Base-by-base conservation (phyloP, 441 rosid species). In the Syzygium malaccense region DNA sequence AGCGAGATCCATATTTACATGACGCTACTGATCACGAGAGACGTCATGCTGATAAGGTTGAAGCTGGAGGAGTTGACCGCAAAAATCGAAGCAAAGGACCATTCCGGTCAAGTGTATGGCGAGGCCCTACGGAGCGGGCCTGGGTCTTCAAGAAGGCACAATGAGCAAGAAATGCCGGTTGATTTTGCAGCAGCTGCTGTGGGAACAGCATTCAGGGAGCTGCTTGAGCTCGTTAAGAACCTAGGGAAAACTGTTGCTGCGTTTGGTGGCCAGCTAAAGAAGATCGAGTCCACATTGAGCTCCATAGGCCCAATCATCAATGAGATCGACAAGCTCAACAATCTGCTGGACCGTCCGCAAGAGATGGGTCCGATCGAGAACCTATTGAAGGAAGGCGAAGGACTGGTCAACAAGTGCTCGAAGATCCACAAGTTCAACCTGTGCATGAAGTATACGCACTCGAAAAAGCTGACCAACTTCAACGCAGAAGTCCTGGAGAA, bases 381-480 rank as follows among this genome's bases (percentile, higher is more conserved):
- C 6, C 90, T 88, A 14, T 19, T 95, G 11, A 3, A 18, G 10
- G 2, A 20, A 75, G 96, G 96, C 26, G 0, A 33, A 23, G 7
- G 45, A 14, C 83, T 95, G 7, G 88, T 95, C 55, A 17, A 0
- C 2, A 88, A 90, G 55, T 93, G 94, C 88, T 20, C 80, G 23
- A 26, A 60, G 28, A 84, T 92, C 55, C 14, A 7, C 12, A 53
- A n/a, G 83, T 85, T 11, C 51, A 20, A 85, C 48, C 28, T n/a
- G 54, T 15, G 33, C 17, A 15, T 5, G 51, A 30, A 80, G 49
- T 92, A 53, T 55, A 0, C 68, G 33, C 14, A 3, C 0, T 90
- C 92, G 0, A 32, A 8, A 32, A 58, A 93, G 66, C 92, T 95
- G 4, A 3, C 18, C 12, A 6, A 30, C 19, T 55, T 92, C 78